Evolutionary conservation across 495 filamentous ascomycete genomes (phyloP).

Genomic region (Xylaria sp.): DNA sequence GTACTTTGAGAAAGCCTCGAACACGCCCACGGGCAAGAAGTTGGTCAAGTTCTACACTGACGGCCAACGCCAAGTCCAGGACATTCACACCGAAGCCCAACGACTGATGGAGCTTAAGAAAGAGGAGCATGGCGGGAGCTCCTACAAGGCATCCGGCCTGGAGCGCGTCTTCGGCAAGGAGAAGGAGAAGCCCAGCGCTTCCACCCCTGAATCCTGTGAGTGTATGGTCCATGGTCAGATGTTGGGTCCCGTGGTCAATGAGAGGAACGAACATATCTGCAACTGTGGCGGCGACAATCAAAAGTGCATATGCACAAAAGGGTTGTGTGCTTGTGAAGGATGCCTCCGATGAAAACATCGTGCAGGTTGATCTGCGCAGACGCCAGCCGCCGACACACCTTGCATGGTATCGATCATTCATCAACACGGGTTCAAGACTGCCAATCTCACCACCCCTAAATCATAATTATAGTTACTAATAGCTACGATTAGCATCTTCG

Average conservation of each 20-base stretch:
- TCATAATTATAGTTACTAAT: constrained; percentile 5
- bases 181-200: constrained; percentile 43
- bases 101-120: constrained; percentile 88
- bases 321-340: not conserved
- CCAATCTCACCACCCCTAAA: not conserved
- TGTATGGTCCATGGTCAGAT: constrained; percentile 28
- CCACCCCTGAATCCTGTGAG: constrained; percentile 36
- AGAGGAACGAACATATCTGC: not conserved
- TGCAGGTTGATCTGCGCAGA: not conserved
- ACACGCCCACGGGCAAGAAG: constrained; percentile 83
- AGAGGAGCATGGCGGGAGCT: constrained; percentile 61
- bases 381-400: not conserved
- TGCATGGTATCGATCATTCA: not conserved
- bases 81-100: constrained; percentile 89
- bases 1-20: constrained; percentile 92
- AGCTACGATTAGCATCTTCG: not conserved
- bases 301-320: not conserved
- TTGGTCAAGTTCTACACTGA: constrained; percentile 85
- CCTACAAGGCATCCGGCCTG: constrained; percentile 56
- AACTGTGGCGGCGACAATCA: not conserved
- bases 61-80: constrained; percentile 82
- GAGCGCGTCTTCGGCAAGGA: constrained; percentile 55
- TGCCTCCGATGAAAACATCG: not conserved
- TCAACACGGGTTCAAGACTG: not conserved
- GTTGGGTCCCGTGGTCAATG: constrained; percentile 14